Base-by-base conservation (phyloP, 768 basidiomycete genomes). In the Tylopilus felleus region DNA sequence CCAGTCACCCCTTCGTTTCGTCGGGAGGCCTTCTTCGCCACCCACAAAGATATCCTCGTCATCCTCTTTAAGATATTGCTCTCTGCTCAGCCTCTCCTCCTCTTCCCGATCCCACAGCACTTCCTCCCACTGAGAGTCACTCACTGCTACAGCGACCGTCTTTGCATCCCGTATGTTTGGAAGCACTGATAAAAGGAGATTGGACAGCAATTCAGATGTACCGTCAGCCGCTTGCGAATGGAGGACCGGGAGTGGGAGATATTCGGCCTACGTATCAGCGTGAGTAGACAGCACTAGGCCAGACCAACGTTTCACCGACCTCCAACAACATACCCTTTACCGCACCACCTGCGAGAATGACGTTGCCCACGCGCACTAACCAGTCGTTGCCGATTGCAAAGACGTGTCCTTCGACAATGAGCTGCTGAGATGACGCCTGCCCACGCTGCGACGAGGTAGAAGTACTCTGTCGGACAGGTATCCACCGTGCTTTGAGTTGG, bases 271-370 rank as follows among this genome's bases (percentile, higher is more conserved):
- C n/a, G 38, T 8, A 13, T 39, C 17, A 5, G 29, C 12, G 28
- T 49, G 29, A 62, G 50, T 36, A 51, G 58, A 41, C 4, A 21
- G 29, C 8, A 5, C 17, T 51, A 31, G 48, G 51, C 47, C 33
- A 16, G 28, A 36, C 52, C 44, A 19, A 19, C 5, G 31, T 39
- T 28, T 19, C 27, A 57, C 71, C 55, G 54, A 88, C 90, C 82
- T 93, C 90, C 25, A 93, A 74, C 38, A 93, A 75, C 86, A 93
- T 89, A n/a, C 90, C 90, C 63, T 84, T 89, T 4, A 87, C 76
- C 7, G 81, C 81, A 29, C 89, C 88, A 21, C 88, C 88, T 21
- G 86, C 80, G 19, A 90, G 73, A 40, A 82, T 78, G 35, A 93
- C 89, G 67, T 89, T 89, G 9, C 90, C 90, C 31, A 84, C 82